phyloP scores from a whole-genome alignment of 139 green algal genomes.

The Picochlorum costavermella region DNA sequence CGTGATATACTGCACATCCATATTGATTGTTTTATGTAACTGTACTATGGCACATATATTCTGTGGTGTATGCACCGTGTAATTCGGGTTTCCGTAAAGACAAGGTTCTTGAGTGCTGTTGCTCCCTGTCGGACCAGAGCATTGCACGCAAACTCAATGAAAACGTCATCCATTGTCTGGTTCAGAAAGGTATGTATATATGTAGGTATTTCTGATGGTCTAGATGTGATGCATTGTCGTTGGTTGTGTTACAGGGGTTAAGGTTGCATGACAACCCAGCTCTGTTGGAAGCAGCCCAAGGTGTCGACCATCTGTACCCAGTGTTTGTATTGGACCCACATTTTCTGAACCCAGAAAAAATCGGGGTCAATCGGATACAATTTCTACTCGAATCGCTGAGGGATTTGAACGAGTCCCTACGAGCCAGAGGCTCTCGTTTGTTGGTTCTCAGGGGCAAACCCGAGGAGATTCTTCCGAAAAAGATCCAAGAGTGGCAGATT shows the following conservation, averaged over 20 bases:
- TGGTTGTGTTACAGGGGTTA: slow-evolving; percentile 43
- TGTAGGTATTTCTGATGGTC: no score
- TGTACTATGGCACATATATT: no score
- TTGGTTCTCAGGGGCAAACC: slow-evolving; percentile 69
- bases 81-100: no score
- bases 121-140: no score
- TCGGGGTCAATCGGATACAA: slow-evolving; percentile 69
- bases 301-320: slow-evolving; percentile 50
- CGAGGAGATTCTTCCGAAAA: slow-evolving; percentile 51
- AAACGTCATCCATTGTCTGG: background rate
- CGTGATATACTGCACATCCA: background rate
- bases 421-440: slow-evolving; percentile 45
- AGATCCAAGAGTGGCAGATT: slow-evolving; percentile 52
- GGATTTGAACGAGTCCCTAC: slow-evolving; percentile 62
- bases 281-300: slow-evolving; percentile 54
- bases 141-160: background rate
- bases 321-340: slow-evolving; percentile 80
- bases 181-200: background rate
- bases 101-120: no score
- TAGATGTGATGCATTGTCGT: background rate
- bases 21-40: no score
- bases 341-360: slow-evolving; percentile 49
- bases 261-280: slow-evolving; percentile 87
- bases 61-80: no score
- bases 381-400: slow-evolving; percentile 77